Percentiles rank a stretch among this genome's conserved stretches.
Conservation (phyloP, 306 rosid genomes). For the Corylus heterophylla region DNA sequence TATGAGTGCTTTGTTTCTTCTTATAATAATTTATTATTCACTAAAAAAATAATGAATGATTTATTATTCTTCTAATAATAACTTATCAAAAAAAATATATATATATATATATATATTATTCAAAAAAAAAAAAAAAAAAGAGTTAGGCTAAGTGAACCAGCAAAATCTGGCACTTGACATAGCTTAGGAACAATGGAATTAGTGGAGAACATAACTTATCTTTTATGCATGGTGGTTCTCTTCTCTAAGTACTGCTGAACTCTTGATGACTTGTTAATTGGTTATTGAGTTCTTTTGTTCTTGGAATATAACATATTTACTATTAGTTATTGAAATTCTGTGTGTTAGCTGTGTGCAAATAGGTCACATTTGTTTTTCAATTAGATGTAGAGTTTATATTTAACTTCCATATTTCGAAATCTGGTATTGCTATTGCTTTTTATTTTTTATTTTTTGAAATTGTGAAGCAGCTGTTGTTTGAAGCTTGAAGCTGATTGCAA, state of each 20-base stretch:
- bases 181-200: neutral
- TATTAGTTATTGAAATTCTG: neutral
- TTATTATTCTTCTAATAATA: too few species aligned
- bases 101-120: too few species aligned
- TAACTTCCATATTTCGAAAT: neutral
- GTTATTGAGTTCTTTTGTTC: neutral
- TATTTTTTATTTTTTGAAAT: neutral
- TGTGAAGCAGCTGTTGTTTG: neutral
- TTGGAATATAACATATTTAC: neutral
- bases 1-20: too few species aligned
- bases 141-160: conserved; percentile 6
- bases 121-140: neutral
- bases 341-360: neutral
- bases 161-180: neutral
- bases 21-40: too few species aligned
- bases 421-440: neutral
- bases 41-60: too few species aligned
- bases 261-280: neutral
- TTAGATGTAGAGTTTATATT: neutral
- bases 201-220: neutral
- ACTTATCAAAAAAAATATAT: too few species aligned
- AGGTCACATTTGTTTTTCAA: neutral
- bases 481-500: neutral
- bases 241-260: neutral
- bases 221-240: neutral